These are phyloP conservation scores for Myriosclerotinia curreyana DNA, from an alignment of 2,329 filamentous ascomycete genomes.

Conservation along the genomic window DNA sequence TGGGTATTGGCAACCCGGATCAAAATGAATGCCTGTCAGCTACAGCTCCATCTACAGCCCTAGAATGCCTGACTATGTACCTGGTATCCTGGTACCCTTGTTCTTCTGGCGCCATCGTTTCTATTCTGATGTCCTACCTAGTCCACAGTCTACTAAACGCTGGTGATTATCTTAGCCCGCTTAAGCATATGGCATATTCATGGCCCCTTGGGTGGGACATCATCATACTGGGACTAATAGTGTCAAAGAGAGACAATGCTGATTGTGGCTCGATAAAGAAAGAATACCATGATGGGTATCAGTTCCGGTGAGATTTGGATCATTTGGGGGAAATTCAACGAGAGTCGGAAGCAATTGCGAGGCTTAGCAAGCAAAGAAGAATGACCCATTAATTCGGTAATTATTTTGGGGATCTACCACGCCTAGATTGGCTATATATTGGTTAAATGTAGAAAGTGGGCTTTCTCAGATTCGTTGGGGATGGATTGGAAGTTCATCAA, in stretches of 20 bases:
- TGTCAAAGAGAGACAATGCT: constrained; percentile 16
- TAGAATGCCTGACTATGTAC: constrained; percentile 28
- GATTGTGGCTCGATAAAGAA: constrained; percentile 9
- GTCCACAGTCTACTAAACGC: constrained; percentile 15
- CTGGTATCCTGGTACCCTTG: constrained; percentile 29
- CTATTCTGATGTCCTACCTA: constrained; percentile 33
- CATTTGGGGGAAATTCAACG: constrained; percentile 9
- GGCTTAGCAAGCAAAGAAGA: not conserved
- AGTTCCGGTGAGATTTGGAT: constrained; percentile 14
- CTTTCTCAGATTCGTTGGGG: constrained; percentile 6
- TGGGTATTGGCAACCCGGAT: constrained; percentile 30
- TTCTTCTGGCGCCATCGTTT: constrained; percentile 32
- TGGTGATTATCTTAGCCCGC: constrained; percentile 16
- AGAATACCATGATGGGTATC: constrained; percentile 10
- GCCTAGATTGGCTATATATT: constrained; percentile 20
- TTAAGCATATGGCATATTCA: constrained; percentile 11
- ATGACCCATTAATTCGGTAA: constrained; percentile 22
- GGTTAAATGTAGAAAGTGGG: constrained; percentile 13
- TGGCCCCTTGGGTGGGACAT: not conserved
- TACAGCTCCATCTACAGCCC: constrained; percentile 33
- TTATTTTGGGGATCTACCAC: constrained; percentile 21
- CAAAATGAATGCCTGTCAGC: constrained; percentile 37
- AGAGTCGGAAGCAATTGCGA: constrained; percentile 11
- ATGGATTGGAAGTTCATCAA: constrained; percentile 10
- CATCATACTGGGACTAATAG: constrained; percentile 9